Conservation (phyloP, 805 yeast species). For the Hanseniaspora nectarophila region DNA sequence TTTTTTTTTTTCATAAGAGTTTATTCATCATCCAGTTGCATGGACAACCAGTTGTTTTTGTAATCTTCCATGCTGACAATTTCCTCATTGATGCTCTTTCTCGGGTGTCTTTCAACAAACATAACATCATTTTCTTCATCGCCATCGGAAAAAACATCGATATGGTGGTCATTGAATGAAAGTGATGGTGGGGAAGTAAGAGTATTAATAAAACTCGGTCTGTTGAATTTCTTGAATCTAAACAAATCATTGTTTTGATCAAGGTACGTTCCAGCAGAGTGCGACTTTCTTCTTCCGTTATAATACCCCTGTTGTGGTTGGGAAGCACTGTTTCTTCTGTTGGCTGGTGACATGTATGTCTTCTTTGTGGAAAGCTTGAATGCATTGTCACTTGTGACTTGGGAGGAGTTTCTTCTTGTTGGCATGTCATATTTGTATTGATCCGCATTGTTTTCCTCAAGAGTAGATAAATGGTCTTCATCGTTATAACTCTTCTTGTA, state of each 20-base stretch:
- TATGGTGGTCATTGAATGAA: neutral
- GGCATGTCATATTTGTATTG: too few relatives aligned
- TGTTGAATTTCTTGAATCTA: slow-evolving; percentile 7
- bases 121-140: slow-evolving; percentile 1
- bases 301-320: neutral
- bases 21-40: slow-evolving; percentile 20
- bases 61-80: slow-evolving; percentile 30
- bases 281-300: slow-evolving; percentile 6
- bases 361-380: neutral
- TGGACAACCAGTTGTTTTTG: slow-evolving; percentile 30
- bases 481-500: slow-evolving; percentile 1
- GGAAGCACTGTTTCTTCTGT: slow-evolving; percentile 9
- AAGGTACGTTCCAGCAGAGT: slow-evolving; percentile 4
- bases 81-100: slow-evolving; percentile 27
- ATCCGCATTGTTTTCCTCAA: slow-evolving; percentile 25
- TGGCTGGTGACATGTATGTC: slow-evolving; percentile 9
- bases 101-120: slow-evolving; percentile 19
- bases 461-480: slow-evolving; percentile 27
- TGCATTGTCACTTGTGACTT: neutral
- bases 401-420: too few relatives aligned
- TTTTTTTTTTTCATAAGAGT: slow-evolving; percentile 23
- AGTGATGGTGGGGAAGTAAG: neutral
- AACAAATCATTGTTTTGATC: neutral
- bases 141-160: slow-evolving; percentile 5
- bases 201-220: slow-evolving; percentile 11